Percentiles rank a stretch among this genome's conserved stretches.
These are phyloP conservation scores for Apium graveolens DNA, from an alignment of 129 eudicot species.

Conservation along the genomic window DNA sequence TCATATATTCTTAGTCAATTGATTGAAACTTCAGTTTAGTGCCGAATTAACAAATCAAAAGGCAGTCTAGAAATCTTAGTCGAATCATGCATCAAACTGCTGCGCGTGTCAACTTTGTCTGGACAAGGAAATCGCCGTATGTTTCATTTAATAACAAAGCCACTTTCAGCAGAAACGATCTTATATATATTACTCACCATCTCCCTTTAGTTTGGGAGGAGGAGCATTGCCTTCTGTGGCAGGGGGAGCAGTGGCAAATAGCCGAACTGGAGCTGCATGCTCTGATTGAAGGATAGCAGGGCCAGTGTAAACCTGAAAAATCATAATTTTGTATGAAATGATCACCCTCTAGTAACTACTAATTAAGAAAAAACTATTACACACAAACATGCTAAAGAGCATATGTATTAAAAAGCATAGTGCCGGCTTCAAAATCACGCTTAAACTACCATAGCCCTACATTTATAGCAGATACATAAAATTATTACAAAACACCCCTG, in stretches of 20 bases:
- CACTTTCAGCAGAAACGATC: neutral
- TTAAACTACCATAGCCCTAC: neutral
- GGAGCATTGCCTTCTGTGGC: neutral
- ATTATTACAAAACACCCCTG: neutral
- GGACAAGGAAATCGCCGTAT: neutral
- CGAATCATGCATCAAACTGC: neutral
- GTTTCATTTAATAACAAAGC: neutral
- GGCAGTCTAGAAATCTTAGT: neutral
- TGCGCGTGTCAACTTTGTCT: neutral
- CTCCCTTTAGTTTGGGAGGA: conserved; percentile 31
- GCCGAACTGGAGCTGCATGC: conserved; percentile 30
- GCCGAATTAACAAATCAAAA: neutral
- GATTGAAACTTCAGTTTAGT: neutral
- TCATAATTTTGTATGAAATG: neutral
- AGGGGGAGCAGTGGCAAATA: conserved; percentile 41
- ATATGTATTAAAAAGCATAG: neutral
- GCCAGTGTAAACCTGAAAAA: neutral
- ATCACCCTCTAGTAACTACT: neutral
- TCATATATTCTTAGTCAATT: neutral
- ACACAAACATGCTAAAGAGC: neutral
- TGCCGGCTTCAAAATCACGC: neutral
- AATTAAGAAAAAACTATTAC: neutral
- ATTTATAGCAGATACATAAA: neutral
- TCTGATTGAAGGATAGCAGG: conserved; percentile 20
- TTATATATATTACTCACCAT: conserved; percentile 28